A percentile compares a stretch with the other conserved stretches of the same genome.
These are phyloP conservation scores for Fusarium tricinctum DNA, from an alignment of 2,329 filamentous ascomycete species.

Conservation along the genomic window DNA sequence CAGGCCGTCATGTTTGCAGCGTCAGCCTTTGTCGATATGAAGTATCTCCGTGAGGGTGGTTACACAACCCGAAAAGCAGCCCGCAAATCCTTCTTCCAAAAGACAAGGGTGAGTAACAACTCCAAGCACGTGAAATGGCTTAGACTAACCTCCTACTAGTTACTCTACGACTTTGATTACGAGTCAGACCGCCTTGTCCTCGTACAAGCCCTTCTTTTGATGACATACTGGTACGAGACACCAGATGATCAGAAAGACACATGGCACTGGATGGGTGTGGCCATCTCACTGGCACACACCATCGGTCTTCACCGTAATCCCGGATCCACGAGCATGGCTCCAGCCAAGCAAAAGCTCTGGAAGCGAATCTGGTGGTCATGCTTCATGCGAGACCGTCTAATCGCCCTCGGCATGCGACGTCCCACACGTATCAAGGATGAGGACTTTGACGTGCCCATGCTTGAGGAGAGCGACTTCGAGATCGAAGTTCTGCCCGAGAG, in stretches of 20 bases:
- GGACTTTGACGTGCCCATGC: constrained; percentile 94
- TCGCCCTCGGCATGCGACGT: constrained; percentile 92
- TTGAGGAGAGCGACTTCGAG: constrained; percentile 87
- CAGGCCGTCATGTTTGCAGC: constrained; percentile 96
- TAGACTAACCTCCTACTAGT: constrained; percentile 58
- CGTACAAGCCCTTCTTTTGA: constrained; percentile 88
- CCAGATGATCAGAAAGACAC: constrained; percentile 98
- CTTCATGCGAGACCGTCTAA: constrained; percentile 93
- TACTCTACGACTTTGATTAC: constrained; percentile 96
- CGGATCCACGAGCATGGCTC: constrained; percentile 79
- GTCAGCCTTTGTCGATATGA: constrained; percentile 87
- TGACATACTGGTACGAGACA: constrained; percentile 98
- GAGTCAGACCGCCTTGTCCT: constrained; percentile 90
- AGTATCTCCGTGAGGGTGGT: constrained; percentile 80
- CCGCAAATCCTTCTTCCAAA: constrained; percentile 89
- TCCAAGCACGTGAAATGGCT: constrained; percentile 14
- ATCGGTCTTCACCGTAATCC: constrained; percentile 94
- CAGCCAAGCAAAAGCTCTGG: constrained; percentile 83
- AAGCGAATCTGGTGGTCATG: constrained; percentile 99
- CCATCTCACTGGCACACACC: constrained; percentile 91
- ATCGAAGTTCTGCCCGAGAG: constrained; percentile 76
- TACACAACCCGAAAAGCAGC: constrained; percentile 84
- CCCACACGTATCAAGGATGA: constrained; percentile 93
- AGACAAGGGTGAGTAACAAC: constrained; percentile 76
- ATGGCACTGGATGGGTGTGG: constrained; percentile 99